phyloP scores from a whole-genome alignment of 192 early-diverging fungal genomes.

The Rhizophlyctis rosea region DNA sequence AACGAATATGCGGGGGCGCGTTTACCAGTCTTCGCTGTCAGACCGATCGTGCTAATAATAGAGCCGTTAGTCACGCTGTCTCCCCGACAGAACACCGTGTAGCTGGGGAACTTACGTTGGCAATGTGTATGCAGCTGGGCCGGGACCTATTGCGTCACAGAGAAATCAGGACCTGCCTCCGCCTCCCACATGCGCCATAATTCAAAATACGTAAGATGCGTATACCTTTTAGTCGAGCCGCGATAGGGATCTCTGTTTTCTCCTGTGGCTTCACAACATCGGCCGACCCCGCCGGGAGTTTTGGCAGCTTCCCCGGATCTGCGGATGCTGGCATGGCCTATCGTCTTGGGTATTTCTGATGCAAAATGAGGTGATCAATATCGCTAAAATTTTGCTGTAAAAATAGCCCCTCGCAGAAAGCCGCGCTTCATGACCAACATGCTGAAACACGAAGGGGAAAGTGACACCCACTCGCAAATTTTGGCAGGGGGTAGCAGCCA shows the following conservation, averaged over 20 bases:
- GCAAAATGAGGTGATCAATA: too few relatives aligned
- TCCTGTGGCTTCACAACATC: conserved; percentile 21
- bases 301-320: conserved; percentile 38
- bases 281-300: conserved; percentile 19
- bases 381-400: too few relatives aligned
- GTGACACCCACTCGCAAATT: too few relatives aligned
- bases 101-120: conserved; percentile 44
- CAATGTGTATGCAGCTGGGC: conserved; percentile 56
- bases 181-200: conserved; percentile 13
- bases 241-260: conserved; percentile 49
- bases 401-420: too few relatives aligned
- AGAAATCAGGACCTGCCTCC: neutral
- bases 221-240: conserved; percentile 54
- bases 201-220: neutral
- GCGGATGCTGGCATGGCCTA: too few relatives aligned
- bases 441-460: too few relatives aligned
- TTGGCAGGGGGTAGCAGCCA: too few relatives aligned
- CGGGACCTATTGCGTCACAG: conserved; percentile 39
- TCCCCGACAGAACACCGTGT: neutral
- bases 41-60: conserved; percentile 41
- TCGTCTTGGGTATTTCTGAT: too few relatives aligned
- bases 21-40: conserved; percentile 42
- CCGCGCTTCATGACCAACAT: too few relatives aligned
- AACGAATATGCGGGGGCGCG: conserved; percentile 59
- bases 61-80: neutral